A percentile compares a stretch with the other conserved stretches of the same genome.
phyloP scores from a whole-genome alignment of 305 asterid genomes.

The Solanum hybrid region DNA sequence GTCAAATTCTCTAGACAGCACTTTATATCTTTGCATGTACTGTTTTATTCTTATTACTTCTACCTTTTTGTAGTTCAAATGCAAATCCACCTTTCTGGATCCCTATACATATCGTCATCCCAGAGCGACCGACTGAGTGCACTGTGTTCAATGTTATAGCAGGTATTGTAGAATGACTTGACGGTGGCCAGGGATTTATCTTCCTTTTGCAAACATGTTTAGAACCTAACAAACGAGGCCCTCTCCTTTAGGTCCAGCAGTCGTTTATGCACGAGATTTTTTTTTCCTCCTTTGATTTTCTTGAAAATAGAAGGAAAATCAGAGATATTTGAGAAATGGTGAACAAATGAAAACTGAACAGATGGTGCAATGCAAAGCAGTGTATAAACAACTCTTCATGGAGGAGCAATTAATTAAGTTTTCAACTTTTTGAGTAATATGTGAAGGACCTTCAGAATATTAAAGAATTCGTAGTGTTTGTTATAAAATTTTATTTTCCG shows the following conservation, averaged over 20 bases:
- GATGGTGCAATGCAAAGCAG: not conserved
- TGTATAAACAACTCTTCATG: not conserved
- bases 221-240: not conserved
- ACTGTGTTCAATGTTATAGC: constrained; percentile 92
- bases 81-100: constrained; percentile 98
- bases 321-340: not conserved
- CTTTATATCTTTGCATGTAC: not conserved
- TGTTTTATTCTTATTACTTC: constrained; percentile 8
- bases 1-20: not conserved
- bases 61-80: constrained; percentile 53
- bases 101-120: constrained; percentile 90
- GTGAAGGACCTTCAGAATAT: not conserved
- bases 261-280: not conserved
- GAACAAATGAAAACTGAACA: not conserved
- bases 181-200: not conserved
- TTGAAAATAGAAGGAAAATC: not conserved
- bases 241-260: not conserved
- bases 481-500: not conserved
- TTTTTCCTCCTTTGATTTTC: not conserved
- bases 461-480: not conserved
- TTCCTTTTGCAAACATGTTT: not conserved
- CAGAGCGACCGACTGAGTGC: constrained; percentile 97
- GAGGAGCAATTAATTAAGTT: not conserved
- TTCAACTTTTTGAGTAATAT: not conserved
- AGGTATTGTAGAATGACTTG: constrained; percentile 37